Evolutionary conservation across 2,329 filamentous ascomycete species (phyloP), one percentile per base, ranked within the genome.

Genomic region (Penicillium corylophilum): DNA sequence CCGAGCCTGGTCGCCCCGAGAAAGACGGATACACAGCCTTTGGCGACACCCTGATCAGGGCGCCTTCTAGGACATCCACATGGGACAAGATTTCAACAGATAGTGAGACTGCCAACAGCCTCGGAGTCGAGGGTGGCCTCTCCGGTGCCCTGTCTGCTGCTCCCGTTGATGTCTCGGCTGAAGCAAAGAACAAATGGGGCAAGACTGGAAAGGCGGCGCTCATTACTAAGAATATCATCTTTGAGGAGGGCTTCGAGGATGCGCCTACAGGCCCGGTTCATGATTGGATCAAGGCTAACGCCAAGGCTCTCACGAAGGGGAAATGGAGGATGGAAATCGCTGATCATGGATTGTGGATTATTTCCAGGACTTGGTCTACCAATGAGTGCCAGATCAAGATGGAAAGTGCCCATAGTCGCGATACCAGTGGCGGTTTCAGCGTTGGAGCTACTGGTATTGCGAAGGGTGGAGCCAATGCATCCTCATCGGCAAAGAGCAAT

Each of bases 311-410:
- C n/a, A 39, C 48, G 5, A 44, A 43, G 2, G 28, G 24, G 6
- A 15, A 44, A 8, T 53, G 35, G 24, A 18, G 33, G 15, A 26
- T 12, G 3, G 39, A 53, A n/a, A 55, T 55, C 16, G 46, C 46
- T 12, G 29, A 53, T 12, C 45, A 39, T 35, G 53, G 53, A 5
- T 28, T 55, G 8, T 53, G 50, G 50, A 41, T 47, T 0, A 53
- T 55, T 12, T 36, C 47, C 4, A 49, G 28, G 13, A 50, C 53
- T 13, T 55, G 53, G 53, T 49, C 50, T 10, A 55, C 53, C 16
- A 22, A 38, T 20, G 53, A 55, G 9, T 53, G 53, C 29, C 35
- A 24, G 1, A 55, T 55, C 7, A 53, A 22, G 2, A 48, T 55
- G 50, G 29, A 36, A 2, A 55, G 50, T 20, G 47, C 36, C n/a